A percentile compares a stretch with the other conserved stretches of the same genome.
Conservation (phyloP, 306 rosid species). For the Lagenaria siceraria region DNA sequence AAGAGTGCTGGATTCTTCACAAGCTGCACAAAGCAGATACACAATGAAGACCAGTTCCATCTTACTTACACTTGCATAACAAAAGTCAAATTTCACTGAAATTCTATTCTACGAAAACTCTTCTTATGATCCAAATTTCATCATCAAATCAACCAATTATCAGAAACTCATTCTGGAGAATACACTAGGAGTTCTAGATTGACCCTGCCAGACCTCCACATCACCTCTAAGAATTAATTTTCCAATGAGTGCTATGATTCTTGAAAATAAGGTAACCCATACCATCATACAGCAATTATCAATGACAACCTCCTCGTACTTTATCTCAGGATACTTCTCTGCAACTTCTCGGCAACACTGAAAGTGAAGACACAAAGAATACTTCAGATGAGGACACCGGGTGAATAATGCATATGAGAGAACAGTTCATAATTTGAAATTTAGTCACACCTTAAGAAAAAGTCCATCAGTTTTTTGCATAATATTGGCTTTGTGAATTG, state of each 20-base stretch:
- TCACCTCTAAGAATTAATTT: neutral
- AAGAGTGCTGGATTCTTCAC: conserved; percentile 94
- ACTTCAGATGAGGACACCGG: conserved; percentile 5
- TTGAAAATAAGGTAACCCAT: conserved; percentile 3
- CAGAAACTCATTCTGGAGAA: neutral
- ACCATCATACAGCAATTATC: conserved; percentile 99
- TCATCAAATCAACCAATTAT: neutral
- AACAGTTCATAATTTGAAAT: neutral
- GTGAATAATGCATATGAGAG: neutral
- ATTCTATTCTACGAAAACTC: neutral
- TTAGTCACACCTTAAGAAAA: conserved; percentile 39
- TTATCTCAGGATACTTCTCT: conserved; percentile 91
- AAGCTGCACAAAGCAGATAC: conserved; percentile 44
- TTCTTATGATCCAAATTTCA: neutral
- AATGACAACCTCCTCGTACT: conserved; percentile 89
- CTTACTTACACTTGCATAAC: neutral
- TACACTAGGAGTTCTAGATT: neutral
- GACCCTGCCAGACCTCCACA: neutral
- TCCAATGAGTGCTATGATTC: neutral
- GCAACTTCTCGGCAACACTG: conserved; percentile 99
- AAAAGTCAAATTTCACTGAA: neutral
- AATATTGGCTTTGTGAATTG: conserved; percentile 96
- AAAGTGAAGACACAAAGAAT: conserved; percentile 13
- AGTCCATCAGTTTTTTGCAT: conserved; percentile 99
- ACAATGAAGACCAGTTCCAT: neutral